These are phyloP conservation scores for Mollisia scopiformis DNA, from an alignment of 2,329 filamentous ascomycete genomes.

Conservation along the genomic window DNA sequence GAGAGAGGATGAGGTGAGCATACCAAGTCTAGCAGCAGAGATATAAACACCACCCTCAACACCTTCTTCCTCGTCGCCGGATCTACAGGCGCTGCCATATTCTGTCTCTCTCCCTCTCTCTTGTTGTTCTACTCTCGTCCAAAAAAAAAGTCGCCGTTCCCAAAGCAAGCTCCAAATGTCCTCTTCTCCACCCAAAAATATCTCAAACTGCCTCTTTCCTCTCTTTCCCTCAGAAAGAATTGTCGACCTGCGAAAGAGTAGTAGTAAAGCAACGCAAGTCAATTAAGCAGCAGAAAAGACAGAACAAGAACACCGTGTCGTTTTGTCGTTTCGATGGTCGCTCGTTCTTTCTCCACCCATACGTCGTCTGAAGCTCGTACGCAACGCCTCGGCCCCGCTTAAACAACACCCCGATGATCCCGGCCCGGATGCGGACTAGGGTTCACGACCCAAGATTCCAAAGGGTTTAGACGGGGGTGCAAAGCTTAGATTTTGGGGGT, in stretches of 20 bases:
- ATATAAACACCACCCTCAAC: slow-evolving; percentile 84
- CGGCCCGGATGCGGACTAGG: too few species aligned
- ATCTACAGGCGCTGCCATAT: slow-evolving; percentile 46
- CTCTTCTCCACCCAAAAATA: background rate
- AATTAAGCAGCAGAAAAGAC: background rate
- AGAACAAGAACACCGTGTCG: background rate
- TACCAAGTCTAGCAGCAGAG: slow-evolving; percentile 88
- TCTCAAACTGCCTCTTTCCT: background rate
- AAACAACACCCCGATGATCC: background rate
- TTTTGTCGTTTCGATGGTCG: too few species aligned
- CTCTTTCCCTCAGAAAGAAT: background rate
- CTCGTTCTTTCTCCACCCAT: background rate
- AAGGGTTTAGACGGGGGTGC: background rate
- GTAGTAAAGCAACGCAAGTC: background rate
- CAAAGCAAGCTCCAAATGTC: background rate
- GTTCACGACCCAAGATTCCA: too few species aligned
- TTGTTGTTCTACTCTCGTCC: background rate
- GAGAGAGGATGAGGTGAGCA: slow-evolving; percentile 32
- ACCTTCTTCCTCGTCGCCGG: slow-evolving; percentile 73
- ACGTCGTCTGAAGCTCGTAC: background rate
- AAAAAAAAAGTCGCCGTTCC: too few species aligned
- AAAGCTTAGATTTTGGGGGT: slow-evolving; percentile 10
- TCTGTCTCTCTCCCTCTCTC: background rate
- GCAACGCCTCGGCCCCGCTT: slow-evolving; percentile 2
- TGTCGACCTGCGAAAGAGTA: background rate